Evolutionary conservation across 495 filamentous ascomycete genomes (phyloP), one percentile per base, ranked within the genome.

Genomic region (Tuber calosporum): DNA sequence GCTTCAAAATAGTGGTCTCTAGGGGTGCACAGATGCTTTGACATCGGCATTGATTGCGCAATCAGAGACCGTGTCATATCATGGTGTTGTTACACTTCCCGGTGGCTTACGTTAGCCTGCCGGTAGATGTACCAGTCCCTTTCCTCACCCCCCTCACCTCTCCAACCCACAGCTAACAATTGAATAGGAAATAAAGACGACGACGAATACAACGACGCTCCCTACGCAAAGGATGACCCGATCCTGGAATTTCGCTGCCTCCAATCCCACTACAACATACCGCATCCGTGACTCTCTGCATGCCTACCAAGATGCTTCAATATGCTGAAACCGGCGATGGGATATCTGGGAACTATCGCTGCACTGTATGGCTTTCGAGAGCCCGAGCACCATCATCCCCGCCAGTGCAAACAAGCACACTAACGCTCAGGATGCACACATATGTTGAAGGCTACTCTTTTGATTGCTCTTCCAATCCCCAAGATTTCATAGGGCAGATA

Each of bases 161-260:
- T 37, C 22, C 13, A 36, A 34, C 15, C 17, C 2, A 11, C 8
- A 8, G 39, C 72, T 75, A 71, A 75, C 62, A 82, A 4, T 82
- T 11, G 84, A 30, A 84, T 88, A 0, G 88, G 89, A 68, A 84
- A 85, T 15, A 90, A 90, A 36, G 90, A 93, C n/a, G 89, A 90
- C 11, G 90, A 92, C 36, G 89, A 91, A 68, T 88, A 89, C 58
- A 87, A 90, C 78, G 90, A n/a, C n/a, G n/a, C n/a, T n/a, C n/a
- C n/a, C n/a, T n/a, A 93, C 76, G 90, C 91, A 77, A 92, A 96
- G 67, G 86, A 93, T 71, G 94, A 99, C 77, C 93, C 95, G 4
- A 96, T 99, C 75, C 91, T 99, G 75, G 95, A 99, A 82, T 91
- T 91, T 78, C 93, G 91, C 82, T 90, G 89, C 68, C 95, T 99